A percentile compares a stretch with the other conserved stretches of the same genome.
These are phyloP conservation scores for Fusarium newnesense DNA, from an alignment of 2,329 filamentous ascomycete species.

Conservation along the genomic window DNA sequence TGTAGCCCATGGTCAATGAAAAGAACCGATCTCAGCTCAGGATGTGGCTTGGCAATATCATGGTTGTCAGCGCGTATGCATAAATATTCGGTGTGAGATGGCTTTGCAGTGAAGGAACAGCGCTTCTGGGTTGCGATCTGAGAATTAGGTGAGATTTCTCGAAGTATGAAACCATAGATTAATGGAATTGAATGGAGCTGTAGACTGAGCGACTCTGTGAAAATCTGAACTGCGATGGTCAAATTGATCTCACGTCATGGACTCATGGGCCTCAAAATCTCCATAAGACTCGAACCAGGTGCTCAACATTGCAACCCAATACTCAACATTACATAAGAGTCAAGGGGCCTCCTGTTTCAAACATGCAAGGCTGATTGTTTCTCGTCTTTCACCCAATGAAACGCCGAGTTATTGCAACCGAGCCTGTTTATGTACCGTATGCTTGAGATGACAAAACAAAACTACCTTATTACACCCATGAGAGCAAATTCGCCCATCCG, in stretches of 20 bases:
- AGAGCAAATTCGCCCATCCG: rapidly evolving
- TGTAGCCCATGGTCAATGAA: background rate
- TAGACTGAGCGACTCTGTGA: rapidly evolving
- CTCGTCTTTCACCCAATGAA: background rate
- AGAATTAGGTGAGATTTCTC: background rate
- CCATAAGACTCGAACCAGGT: background rate
- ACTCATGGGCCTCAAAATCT: background rate
- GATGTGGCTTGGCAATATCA: background rate
- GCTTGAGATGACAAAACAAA: background rate
- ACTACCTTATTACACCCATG: background rate
- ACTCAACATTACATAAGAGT: too few species aligned
- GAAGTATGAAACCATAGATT: rapidly evolving
- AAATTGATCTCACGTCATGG: background rate
- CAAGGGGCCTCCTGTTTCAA: background rate
- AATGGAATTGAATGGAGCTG: rapidly evolving
- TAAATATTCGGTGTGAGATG: background rate
- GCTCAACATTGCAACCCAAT: background rate
- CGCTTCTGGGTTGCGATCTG: background rate
- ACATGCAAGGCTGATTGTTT: background rate
- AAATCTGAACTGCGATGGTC: background rate
- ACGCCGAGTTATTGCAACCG: background rate
- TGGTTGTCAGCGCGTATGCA: background rate
- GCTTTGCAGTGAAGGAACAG: background rate
- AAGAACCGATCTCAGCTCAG: background rate
- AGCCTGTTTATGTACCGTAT: too few species aligned